These are phyloP conservation scores for Hondaea fermentalgiana DNA, from an alignment of 108 stramenopile species.

Conservation along the genomic window DNA sequence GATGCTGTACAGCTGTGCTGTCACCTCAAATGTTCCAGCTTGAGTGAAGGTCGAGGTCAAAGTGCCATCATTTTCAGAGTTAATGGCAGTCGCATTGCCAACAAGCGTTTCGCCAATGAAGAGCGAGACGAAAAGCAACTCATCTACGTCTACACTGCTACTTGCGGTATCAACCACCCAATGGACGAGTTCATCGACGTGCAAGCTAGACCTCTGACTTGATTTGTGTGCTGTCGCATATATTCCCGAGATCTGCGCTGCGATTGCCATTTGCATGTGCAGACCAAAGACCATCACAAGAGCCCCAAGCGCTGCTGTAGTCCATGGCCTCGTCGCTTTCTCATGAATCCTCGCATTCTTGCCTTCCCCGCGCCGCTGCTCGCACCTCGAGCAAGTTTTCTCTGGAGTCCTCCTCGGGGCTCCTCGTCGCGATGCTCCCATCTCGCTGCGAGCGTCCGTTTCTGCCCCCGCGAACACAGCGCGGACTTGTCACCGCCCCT, in stretches of 20 bases:
- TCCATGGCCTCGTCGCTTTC: too few species aligned
- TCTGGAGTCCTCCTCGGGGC: too few species aligned
- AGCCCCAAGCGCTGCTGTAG: too few species aligned
- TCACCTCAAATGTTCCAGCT: neutral
- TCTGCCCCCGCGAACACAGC: too few species aligned
- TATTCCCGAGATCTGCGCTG: neutral
- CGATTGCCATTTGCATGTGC: neutral
- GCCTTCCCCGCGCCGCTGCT: too few species aligned
- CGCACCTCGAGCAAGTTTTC: too few species aligned
- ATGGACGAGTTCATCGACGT: neutral
- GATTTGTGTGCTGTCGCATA: neutral
- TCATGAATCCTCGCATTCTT: too few species aligned
- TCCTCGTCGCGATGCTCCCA: too few species aligned
- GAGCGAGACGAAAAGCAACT: too few species aligned
- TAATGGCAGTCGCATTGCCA: neutral
- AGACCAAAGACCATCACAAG: too few species aligned
- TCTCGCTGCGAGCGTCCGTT: too few species aligned
- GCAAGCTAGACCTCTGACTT: neutral
- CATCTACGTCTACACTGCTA: neutral
- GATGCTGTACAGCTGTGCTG: neutral
- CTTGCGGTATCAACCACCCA: neutral
- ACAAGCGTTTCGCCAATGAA: neutral
- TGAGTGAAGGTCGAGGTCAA: neutral
- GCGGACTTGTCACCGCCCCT: too few species aligned
- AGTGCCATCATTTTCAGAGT: neutral